These are phyloP conservation scores for Inonotus hispidus DNA, from an alignment of 1,284 basidiomycete genomes.

Conservation along the genomic window DNA sequence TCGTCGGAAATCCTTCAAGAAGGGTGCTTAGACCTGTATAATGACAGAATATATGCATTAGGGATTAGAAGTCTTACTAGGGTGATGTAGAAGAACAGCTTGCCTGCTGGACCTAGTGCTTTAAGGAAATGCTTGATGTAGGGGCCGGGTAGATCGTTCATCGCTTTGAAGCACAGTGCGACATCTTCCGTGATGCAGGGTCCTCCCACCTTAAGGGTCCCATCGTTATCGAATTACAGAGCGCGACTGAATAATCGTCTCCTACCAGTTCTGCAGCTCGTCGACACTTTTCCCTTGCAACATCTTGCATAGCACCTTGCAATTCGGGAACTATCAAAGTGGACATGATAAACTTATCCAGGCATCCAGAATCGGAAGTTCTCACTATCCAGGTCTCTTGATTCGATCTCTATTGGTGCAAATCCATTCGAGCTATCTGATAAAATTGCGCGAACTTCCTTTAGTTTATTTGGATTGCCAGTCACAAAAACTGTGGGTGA, in stretches of 20 bases:
- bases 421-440: constrained; percentile 35
- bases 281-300: constrained; percentile 84
- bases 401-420: constrained; percentile 58
- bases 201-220: constrained; percentile 53
- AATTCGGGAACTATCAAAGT: constrained; percentile 75
- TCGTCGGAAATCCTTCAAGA: constrained; percentile 79
- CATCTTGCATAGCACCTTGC: constrained; percentile 89
- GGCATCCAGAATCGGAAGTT: constrained; percentile 12
- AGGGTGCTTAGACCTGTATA: constrained; percentile 75
- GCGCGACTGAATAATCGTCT: constrained; percentile 1
- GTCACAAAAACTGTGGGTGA: constrained; percentile 77
- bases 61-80: not conserved
- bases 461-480: constrained; percentile 91
- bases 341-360: not conserved
- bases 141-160: constrained; percentile 89
- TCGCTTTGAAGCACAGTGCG: constrained; percentile 85
- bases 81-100: constrained; percentile 17
- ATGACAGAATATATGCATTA: not conserved
- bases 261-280: constrained; percentile 77
- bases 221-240: not conserved
- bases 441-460: constrained; percentile 81
- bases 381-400: constrained; percentile 65
- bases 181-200: constrained; percentile 98
- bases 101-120: constrained; percentile 73
- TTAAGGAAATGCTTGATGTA: constrained; percentile 94